phyloP scores from a whole-genome alignment of 768 basidiomycete genomes.

The Pholiota conissans region DNA sequence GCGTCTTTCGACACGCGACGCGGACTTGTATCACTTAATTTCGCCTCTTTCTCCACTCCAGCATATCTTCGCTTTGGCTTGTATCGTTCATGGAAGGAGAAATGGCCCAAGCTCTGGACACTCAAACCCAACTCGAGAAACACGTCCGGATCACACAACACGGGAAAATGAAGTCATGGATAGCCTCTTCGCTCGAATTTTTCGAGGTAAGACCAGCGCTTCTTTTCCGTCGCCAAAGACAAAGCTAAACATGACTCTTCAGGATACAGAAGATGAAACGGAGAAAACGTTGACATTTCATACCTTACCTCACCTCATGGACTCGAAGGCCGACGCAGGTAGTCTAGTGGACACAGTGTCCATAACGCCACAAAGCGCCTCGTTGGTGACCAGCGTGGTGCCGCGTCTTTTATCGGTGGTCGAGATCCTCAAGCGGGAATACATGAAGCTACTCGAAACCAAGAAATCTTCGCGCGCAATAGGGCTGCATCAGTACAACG shows the following conservation, averaged over 20 bases:
- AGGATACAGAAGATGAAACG: background rate
- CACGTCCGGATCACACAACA: slow-evolving; percentile 52
- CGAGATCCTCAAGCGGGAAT: slow-evolving; percentile 86
- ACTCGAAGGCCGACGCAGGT: background rate
- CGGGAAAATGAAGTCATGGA: slow-evolving; percentile 55
- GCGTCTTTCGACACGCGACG: no score
- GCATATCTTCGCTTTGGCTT: no score
- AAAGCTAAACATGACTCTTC: background rate
- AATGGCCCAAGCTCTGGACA: no score
- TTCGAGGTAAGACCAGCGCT: slow-evolving; percentile 42
- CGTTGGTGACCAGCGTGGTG: slow-evolving; percentile 38
- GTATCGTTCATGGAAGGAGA: no score
- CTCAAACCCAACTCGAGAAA: no score
- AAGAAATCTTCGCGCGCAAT: slow-evolving; percentile 38
- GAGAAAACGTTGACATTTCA: background rate
- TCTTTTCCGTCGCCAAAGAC: background rate
- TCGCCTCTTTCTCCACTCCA: background rate
- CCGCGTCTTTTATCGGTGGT: slow-evolving; percentile 75
- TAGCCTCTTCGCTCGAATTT: slow-evolving; percentile 52
- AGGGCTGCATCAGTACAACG: slow-evolving; percentile 80
- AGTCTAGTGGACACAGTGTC: slow-evolving; percentile 7
- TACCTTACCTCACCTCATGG: background rate
- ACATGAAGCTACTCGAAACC: slow-evolving; percentile 50
- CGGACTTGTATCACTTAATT: background rate
- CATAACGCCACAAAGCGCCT: slow-evolving; percentile 3